Evolutionary conservation across 495 filamentous ascomycete genomes (phyloP).

Genomic region (Trichoderma virens): DNA sequence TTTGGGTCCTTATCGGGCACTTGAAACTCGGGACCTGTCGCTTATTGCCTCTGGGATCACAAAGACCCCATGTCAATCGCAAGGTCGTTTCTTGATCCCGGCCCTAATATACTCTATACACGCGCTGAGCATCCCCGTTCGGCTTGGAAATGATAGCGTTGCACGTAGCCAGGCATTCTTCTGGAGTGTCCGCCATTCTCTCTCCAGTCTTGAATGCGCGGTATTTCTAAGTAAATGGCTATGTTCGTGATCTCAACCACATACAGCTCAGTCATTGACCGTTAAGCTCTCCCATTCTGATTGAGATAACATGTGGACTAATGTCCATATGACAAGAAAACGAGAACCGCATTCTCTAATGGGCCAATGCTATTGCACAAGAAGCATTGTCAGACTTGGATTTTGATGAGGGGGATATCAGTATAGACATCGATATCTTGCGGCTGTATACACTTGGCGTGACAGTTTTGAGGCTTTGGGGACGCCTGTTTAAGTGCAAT

Average conservation of each 20-base stretch:
- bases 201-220: constrained; percentile 37
- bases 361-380: constrained; percentile 12
- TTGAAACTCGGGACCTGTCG: constrained; percentile 35
- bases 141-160: constrained; percentile 45
- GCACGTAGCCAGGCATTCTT: constrained; percentile 47
- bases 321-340: neutral
- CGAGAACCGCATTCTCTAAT: constrained; percentile 13
- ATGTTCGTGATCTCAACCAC: constrained; percentile 30
- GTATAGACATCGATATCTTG: neutral
- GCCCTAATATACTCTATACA: constrained; percentile 44
- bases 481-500: constrained; percentile 43
- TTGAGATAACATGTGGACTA: neutral
- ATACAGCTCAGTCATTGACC: neutral
- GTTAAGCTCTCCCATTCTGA: neutral
- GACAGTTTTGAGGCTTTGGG: constrained; percentile 47
- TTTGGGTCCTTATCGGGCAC: constrained; percentile 39
- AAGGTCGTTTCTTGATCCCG: constrained; percentile 41
- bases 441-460: constrained; percentile 27
- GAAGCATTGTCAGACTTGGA: constrained; percentile 7
- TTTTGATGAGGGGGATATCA: constrained; percentile 4
- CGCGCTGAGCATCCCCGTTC: constrained; percentile 43
- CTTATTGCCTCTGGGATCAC: constrained; percentile 37
- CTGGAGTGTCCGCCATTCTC: constrained; percentile 43
- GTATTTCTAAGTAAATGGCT: constrained; percentile 42
- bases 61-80: constrained; percentile 35